Percentiles rank a stretch among this genome's conserved stretches.
phyloP scores from a whole-genome alignment of 768 basidiomycete species.

The Roridomyces roridus region DNA sequence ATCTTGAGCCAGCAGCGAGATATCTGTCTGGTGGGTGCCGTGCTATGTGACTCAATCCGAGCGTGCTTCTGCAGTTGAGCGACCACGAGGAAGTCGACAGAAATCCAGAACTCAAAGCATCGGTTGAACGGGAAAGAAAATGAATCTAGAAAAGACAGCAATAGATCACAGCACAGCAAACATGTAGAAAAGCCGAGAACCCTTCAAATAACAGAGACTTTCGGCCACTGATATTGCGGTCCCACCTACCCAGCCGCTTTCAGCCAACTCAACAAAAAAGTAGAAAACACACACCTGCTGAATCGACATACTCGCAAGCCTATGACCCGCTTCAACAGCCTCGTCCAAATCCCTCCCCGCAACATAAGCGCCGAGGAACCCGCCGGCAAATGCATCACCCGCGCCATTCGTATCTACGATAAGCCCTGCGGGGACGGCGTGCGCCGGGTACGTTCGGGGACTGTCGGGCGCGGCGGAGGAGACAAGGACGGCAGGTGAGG shows the following conservation, averaged over 20 bases:
- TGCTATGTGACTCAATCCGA: too few relatives aligned
- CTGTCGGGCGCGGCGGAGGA: constrained; percentile 59
- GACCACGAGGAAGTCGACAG: too few relatives aligned
- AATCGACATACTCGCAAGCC: constrained; percentile 85
- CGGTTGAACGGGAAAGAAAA: too few relatives aligned
- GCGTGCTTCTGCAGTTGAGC: too few relatives aligned
- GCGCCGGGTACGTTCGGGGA: constrained; percentile 64
- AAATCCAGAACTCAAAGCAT: too few relatives aligned
- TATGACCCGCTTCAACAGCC: constrained; percentile 85
- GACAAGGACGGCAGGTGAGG: constrained; percentile 79
- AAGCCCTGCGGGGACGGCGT: constrained; percentile 57
- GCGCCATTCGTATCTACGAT: constrained; percentile 99
- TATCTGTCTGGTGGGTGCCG: too few relatives aligned
- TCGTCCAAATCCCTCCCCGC: constrained; percentile 80
- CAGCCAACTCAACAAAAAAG: constrained; percentile 3
- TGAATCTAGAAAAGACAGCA: too few relatives aligned
- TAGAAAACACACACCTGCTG: constrained; percentile 58
- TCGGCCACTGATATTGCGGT: constrained; percentile 60
- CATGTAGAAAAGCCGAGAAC: too few relatives aligned
- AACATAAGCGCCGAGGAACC: constrained; percentile 87
- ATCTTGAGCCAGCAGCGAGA: too few relatives aligned
- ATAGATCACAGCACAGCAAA: too few relatives aligned
- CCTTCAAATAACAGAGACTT: constrained; percentile 47
- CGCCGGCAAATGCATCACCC: constrained; percentile 97
- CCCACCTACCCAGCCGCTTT: constrained; percentile 55